Conservation (phyloP, 2,329 filamentous ascomycete species). For the Blastomyces silverae region DNA sequence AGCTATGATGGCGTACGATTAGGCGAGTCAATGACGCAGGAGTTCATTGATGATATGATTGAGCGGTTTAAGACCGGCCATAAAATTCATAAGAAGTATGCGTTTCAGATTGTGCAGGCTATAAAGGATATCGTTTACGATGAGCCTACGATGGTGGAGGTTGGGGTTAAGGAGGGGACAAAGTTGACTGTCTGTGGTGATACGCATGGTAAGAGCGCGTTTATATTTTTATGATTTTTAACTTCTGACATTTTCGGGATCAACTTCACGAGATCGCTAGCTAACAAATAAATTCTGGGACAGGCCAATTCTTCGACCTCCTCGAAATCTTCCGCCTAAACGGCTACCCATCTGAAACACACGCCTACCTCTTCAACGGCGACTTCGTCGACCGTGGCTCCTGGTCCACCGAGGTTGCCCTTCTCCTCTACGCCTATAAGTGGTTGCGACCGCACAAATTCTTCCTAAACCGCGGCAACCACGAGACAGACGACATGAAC, state of each 20-base stretch:
- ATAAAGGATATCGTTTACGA: constrained; percentile 85
- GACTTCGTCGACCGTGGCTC: constrained; percentile 97
- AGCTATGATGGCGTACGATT: constrained; percentile 79
- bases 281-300: background rate
- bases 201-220: constrained; percentile 65
- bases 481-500: constrained; percentile 99
- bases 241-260: background rate
- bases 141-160: constrained; percentile 95
- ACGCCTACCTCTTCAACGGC: constrained; percentile 95
- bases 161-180: constrained; percentile 68
- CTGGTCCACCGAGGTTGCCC: constrained; percentile 95
- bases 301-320: constrained; percentile 94
- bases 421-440: constrained; percentile 93
- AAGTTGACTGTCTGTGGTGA: constrained; percentile 93
- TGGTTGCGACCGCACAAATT: constrained; percentile 82
- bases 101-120: constrained; percentile 88
- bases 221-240: background rate
- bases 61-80: constrained; percentile 93
- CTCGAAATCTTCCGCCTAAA: constrained; percentile 94
- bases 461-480: constrained; percentile 96
- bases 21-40: constrained; percentile 78
- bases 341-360: constrained; percentile 73
- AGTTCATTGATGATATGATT: constrained; percentile 97
- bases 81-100: constrained; percentile 92
- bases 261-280: background rate